Conservation (phyloP, 352 stramenopile species). For the Phytophthora meadii region DNA sequence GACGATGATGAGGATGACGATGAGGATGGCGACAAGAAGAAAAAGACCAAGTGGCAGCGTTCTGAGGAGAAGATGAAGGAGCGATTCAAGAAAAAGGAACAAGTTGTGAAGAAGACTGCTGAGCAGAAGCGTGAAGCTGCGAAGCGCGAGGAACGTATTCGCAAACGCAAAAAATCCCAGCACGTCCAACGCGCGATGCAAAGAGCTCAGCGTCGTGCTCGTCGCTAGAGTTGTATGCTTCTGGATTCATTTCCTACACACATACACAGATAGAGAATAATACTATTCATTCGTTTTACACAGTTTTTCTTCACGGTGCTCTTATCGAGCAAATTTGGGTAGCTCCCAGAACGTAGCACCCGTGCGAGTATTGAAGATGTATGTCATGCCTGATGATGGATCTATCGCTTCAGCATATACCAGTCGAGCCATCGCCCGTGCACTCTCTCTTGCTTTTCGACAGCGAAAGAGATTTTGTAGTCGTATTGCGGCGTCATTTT, state of each 20-base stretch:
- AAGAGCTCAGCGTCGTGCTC: slow-evolving; percentile 53
- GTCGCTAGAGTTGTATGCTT: slow-evolving; percentile 26
- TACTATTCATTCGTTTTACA: slow-evolving; percentile 31
- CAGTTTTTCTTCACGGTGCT: background rate
- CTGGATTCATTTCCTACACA: slow-evolving; percentile 3
- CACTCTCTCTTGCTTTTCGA: slow-evolving; percentile 51
- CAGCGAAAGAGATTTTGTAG: slow-evolving; percentile 70
- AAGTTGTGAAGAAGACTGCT: slow-evolving; percentile 71
- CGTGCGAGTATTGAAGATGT: slow-evolving; percentile 68
- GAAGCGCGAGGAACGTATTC: slow-evolving; percentile 86
- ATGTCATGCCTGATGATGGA: slow-evolving; percentile 47
- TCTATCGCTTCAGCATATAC: slow-evolving; percentile 60
- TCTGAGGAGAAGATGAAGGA: slow-evolving; percentile 78
- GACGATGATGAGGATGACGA: slow-evolving; percentile 47
- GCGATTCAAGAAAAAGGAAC: slow-evolving; percentile 87
- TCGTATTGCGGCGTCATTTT: slow-evolving; percentile 43
- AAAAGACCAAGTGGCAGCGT: slow-evolving; percentile 70
- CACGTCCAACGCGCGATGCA: slow-evolving; percentile 69
- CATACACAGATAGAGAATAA: slow-evolving; percentile 37
- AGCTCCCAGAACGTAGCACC: slow-evolving; percentile 60
- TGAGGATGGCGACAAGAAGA: slow-evolving; percentile 41
- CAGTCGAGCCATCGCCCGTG: slow-evolving; percentile 40
- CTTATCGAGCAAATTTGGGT: slow-evolving; percentile 48
- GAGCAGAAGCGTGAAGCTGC: slow-evolving; percentile 76
- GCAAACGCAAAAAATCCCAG: slow-evolving; percentile 79